Base-by-base conservation (phyloP, 2,329 filamentous ascomycete genomes). In the Colletotrichum siamense region DNA sequence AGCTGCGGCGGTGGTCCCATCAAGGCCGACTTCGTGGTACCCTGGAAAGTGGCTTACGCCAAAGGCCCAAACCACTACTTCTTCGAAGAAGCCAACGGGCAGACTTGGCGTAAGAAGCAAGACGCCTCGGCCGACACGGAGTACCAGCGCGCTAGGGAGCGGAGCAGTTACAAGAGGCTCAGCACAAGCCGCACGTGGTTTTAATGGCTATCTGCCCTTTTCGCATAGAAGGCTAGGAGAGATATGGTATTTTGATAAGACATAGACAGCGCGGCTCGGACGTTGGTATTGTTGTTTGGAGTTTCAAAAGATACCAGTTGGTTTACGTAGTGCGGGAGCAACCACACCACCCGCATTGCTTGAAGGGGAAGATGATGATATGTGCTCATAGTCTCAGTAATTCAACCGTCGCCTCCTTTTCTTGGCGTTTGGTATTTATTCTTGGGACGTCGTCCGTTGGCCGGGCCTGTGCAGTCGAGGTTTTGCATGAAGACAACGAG, bases 11-110 rank as follows among this genome's bases (percentile, higher is more conserved):
- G 82, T 0, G 86, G 84, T 0, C 85, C 86, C 2, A 75, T 80
- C 34, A 81, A 80, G 64, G 79, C 79, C 16, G 84, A 87, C 26
- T 79, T 88, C 15, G 81, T 82, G 3, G 84, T 88, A 1, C 86
- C 87, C 0, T 89, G 86, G 84, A 81, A 86, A 22, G 83, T 89
- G 6, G 82, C 82, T 0, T 88, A 86, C 67, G 82, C 82, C 6
- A 80, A 82, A 32, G 82, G 79, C 9, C 80, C 82, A 8, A 86
- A 87, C 36, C 86, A 88, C 69, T 88, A 86, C 68, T 88, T 85
- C 78, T 86, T 88, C 44, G 83, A 86, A 59, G 85, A 87, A 78
- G 84, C 83, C 2, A 80, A 80, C 61, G 77, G 79, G 1, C 73
- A 66, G 44, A 80, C 82, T 9, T 79, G 79, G 74, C 80, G 77